phyloP scores from a whole-genome alignment of 2,329 filamentous ascomycete species.

The Fusarium sarcochroum region DNA sequence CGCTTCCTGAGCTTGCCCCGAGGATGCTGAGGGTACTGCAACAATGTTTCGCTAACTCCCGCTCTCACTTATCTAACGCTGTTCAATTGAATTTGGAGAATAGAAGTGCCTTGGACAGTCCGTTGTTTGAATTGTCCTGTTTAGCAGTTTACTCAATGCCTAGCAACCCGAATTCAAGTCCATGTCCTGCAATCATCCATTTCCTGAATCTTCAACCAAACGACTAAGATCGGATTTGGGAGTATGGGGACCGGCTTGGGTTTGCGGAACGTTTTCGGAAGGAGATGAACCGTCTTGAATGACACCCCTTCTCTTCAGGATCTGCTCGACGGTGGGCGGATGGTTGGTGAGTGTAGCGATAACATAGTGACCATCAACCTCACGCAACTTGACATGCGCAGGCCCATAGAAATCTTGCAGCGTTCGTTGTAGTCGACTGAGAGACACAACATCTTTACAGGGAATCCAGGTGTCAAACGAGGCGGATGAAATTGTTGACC shows the following conservation, averaged over 20 bases:
- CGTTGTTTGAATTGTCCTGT: no score
- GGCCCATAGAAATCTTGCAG: neutral
- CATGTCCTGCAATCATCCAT: no score
- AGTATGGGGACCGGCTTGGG: neutral
- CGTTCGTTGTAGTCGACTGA: neutral
- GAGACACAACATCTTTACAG: neutral
- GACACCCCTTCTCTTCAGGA: neutral
- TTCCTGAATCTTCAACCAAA: no score
- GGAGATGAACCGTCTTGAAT: neutral
- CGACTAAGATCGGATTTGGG: no score
- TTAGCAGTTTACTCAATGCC: no score
- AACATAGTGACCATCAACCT: neutral
- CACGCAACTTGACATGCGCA: neutral
- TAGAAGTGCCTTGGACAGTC: no score
- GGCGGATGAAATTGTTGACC: neutral
- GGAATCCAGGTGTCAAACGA: neutral
- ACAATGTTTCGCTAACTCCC: no score
- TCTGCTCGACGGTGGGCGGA: neutral
- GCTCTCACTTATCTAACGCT: no score
- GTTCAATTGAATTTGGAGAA: no score
- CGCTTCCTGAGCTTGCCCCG: no score
- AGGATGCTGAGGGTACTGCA: no score
- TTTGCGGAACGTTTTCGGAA: neutral
- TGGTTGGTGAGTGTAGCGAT: neutral
- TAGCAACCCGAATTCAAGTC: no score